Base-by-base conservation (phyloP, 73 alveolate genomes). In the Paramecium biaurelia region DNA sequence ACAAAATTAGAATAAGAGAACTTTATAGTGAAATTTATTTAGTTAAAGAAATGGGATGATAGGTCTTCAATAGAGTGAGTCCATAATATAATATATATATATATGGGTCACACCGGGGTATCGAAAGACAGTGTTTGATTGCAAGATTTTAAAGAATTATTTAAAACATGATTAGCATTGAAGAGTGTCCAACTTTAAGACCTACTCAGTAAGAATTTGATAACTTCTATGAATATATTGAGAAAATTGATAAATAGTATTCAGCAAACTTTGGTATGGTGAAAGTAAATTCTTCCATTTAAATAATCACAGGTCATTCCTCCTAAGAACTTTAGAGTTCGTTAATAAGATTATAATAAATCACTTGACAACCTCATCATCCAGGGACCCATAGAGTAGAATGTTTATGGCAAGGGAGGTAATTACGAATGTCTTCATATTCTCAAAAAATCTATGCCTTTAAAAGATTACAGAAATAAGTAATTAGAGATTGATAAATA, bases 361-460 rank as follows among this genome's bases (percentile, higher is more conserved):
- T 42, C 58, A 41, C 76, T 67, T 41, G 85, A 56, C 85, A 56
- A 92, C 37, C 53, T 49, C 63, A 92, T 96, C 82, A 47, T 89
- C 24, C 49, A 47, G 4, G 96, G 95, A 32, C 99, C 99, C 30
- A 95, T 96, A n/a, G 97, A 94, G 58, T 94, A 96, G 85, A 93
- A 93, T 86, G 97, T 95, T 30, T 85, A 85, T 68, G 99, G 99
- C 3, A 87, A 63, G 23, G 95, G 94, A 47, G 99, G 99, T 30
- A 89, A 70, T 30, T 89, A 89, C 18, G 94, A 89, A 28, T 89
- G 94, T 34, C 85, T 96, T 6, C 96, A 96, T 43, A 89, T 96
- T 74, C 85, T 94, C 32, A 94, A 95, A 45, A 96, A 96, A 34
- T 76, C 95, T 15, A 92, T 94, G 67, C 92, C 96, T 10, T 63